Percentiles rank a stretch among this genome's conserved stretches.
Evolutionary conservation across 495 filamentous ascomycete genomes (phyloP).

Genomic region (Lophium mytilinum): DNA sequence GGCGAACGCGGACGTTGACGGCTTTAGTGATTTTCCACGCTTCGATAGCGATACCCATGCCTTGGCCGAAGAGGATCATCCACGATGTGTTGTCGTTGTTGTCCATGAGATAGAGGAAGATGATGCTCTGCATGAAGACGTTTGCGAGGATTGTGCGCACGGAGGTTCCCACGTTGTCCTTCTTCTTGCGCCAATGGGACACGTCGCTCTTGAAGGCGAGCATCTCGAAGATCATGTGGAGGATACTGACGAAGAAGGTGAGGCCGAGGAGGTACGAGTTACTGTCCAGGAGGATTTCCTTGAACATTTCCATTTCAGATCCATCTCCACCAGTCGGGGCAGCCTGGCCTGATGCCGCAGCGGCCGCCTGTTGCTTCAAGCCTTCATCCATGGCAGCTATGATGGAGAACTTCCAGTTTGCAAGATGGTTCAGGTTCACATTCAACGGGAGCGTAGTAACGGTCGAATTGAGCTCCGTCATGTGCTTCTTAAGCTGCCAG

Average conservation of each 20-base stretch:
- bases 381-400: constrained; percentile 79
- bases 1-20: constrained; percentile 79
- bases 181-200: constrained; percentile 97
- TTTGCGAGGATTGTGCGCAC: constrained; percentile 94
- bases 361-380: constrained; percentile 67
- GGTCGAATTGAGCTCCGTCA: constrained; percentile 88
- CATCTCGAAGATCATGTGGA: constrained; percentile 93
- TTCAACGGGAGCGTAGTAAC: constrained; percentile 74
- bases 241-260: constrained; percentile 72
- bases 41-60: constrained; percentile 87
- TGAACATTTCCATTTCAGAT: constrained; percentile 89
- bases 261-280: constrained; percentile 84
- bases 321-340: constrained; percentile 63
- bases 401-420: constrained; percentile 86
- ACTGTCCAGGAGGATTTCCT: constrained; percentile 86
- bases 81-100: constrained; percentile 96
- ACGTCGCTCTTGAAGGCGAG: constrained; percentile 97
- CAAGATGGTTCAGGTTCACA: constrained; percentile 72
- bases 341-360: constrained; percentile 56
- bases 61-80: constrained; percentile 96
- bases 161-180: constrained; percentile 92
- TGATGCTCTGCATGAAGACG: constrained; percentile 93
- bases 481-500: constrained; percentile 88
- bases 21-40: constrained; percentile 98
- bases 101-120: constrained; percentile 97